phyloP scores from a whole-genome alignment of 352 stramenopile genomes.

The Achlya hypogyna region DNA sequence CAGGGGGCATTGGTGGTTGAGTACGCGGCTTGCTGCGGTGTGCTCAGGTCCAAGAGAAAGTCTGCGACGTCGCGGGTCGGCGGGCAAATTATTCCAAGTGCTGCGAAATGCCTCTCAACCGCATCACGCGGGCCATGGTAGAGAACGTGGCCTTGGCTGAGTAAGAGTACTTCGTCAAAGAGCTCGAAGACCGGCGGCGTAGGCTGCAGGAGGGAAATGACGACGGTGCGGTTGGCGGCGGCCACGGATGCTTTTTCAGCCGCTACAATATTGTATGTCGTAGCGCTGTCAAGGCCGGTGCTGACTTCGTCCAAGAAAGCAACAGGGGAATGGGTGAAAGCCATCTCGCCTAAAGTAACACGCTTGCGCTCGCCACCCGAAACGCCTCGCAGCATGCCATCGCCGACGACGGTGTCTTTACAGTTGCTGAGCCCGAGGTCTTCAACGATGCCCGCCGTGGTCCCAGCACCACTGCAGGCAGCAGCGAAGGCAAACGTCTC shows the following conservation, averaged over 20 bases:
- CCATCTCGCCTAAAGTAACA: conserved; percentile 77
- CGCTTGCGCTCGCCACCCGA: conserved; percentile 88
- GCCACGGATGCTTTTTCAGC: conserved; percentile 26
- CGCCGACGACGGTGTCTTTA: conserved; percentile 41
- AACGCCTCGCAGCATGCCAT: conserved; percentile 45
- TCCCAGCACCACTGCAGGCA: conserved; percentile 44
- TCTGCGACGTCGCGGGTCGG: conserved; percentile 32
- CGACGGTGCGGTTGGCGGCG: conserved; percentile 32
- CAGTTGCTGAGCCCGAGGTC: conserved; percentile 42
- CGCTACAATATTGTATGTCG: conserved; percentile 33
- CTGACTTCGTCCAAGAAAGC: conserved; percentile 43
- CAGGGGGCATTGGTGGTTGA: neutral
- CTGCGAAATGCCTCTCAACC: conserved; percentile 66
- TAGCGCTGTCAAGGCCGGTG: conserved; percentile 38
- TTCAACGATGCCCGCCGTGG: conserved; percentile 36
- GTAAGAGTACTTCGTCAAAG: conserved; percentile 88
- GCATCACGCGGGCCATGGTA: conserved; percentile 64
- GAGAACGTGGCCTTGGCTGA: conserved; percentile 81
- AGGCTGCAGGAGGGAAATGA: conserved; percentile 78
- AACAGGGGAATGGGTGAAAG: conserved; percentile 46
- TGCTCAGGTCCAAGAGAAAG: conserved; percentile 36
- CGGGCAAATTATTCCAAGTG: conserved; percentile 45
- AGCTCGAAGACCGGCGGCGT: conserved; percentile 84
- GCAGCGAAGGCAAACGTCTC: conserved; percentile 90
- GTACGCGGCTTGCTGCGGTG: conserved; percentile 22